Evolutionary conservation across 2,329 filamentous ascomycete genomes (phyloP), one percentile per base, ranked within the genome.

Genomic region (Immersiporthe knoxdaviesiana): DNA sequence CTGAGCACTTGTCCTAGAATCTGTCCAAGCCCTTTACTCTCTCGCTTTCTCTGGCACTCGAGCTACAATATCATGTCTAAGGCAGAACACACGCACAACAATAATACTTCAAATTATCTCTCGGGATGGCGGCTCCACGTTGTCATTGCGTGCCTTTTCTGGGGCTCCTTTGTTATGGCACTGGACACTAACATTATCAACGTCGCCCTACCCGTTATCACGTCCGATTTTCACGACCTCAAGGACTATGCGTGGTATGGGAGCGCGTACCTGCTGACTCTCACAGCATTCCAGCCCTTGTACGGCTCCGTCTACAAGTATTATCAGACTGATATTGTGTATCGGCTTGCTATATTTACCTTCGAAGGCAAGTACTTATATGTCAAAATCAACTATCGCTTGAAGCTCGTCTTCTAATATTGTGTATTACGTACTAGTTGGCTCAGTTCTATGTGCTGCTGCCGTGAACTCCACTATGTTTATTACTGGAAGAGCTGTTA

Each of bases 221-320:
- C 71, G 0, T 5, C n/a, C 3, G 66, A 66, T 2, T 54, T 75
- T 3, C 66, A 70, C 14, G 35, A 63, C 4, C 71, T 72, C 0
- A 58, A 56, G 2, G 56, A 66, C 21, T 75, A 73, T 27, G 63
- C 75, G n/a, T 76, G 75, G 75, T 66, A 73, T 18, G 72, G 65
- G 5, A 76, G 74, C 35, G 66, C 68, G 47, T 74, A 70, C 50
- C 68, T 75, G 14, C 67, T 74, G 11, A 70, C 73, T n/a, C 76
- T 74, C 14, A 80, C 79, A 0, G 75, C 75, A 1, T 78, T 80
- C 0, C 78, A 80, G 70, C 75, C 79, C 21, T 73, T 81, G 18
- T 77, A 79, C 52, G 79, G 79, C 0, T 52, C 47, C 47, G 8
- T 52, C 18, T 52, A 52, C 47, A 52, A 52, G 18, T 52, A 52